Evolutionary conservation across 148 eudicot species (phyloP), one percentile per base, ranked within the genome.

Genomic region (Chenopodium berlandieri): DNA sequence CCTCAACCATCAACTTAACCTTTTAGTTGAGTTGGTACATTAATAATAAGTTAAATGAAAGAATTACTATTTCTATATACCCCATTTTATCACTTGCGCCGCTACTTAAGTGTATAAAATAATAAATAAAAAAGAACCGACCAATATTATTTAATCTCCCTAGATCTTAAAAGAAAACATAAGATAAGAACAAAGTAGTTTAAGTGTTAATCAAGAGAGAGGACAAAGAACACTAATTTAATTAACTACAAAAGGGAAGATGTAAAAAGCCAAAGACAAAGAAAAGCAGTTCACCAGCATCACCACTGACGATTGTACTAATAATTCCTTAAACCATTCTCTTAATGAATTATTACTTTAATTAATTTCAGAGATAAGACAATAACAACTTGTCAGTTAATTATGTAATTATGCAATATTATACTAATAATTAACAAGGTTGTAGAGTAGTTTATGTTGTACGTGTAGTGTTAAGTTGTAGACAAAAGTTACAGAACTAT

Each of bases 191-290:
- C 74, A 40, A 71, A 47, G 75, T 44, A 72, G 32, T 73, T 9
- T 47, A 20, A 67, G 73, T 27, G 19, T 67, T 66, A 66, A 78
- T 67, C 62, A 78, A 68, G 73, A 48, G 64, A 30, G 37, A 66
- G 7, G 80, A 78, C 74, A 78, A 78, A 60, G 30, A n/a, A 9
- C 27, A 78, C 23, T 47, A 19, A 48, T 77, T 63, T 64, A 64
- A 46, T 14, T 37, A n/a, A 56, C 8, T 9, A 30, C 67, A 31
- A 31, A 64, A 77, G 65, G 20, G 54, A 7, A 77, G 23, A 40
- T 62, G 79, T 62, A 77, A 77, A 77, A 71, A 71, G 44, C 65
- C 25, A 20, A 58, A 58, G 78, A 77, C 72, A 77, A 64, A 72
- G 66, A 77, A 40, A 63, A 77, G 54, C 48, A 77, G 27, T 37